Evolutionary conservation across 2,329 filamentous ascomycete species (phyloP), one percentile per base, ranked within the genome.

Genomic region (Herpotrichia juniperi): DNA sequence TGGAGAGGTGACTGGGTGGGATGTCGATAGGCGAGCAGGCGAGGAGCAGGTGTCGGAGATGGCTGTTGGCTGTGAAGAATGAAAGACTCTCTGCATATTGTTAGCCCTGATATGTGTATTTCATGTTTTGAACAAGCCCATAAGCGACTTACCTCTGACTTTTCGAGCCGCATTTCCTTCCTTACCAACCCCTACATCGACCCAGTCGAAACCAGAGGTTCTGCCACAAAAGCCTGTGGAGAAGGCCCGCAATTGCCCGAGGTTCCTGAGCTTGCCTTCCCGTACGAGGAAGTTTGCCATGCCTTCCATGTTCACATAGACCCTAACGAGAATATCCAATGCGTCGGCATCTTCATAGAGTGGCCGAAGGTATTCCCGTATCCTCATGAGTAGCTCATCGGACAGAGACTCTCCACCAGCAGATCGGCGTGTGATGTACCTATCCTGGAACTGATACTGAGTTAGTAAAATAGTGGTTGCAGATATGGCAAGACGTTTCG

Each of bases 271-370:
- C 44, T 70, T 73, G 35, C 67, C 69, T 21, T 72, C 60, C 2
- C 69, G 62, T 6, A 73, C 70, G 10, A 74, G 63, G 16, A 61
- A 67, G 47, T 72, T 74, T 9, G 69, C 69, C 61, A 73, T 66
- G 11, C 69, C 69, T 52, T 74, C 71, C 2, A 73, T 63, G 40
- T 74, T 74, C 11, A 67, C 66, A 40, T 71, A 74, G 6, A 72
- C 61, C 3, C 70, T 61, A 6, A 74, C 67, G 1, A 74, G 54
- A 19, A 74, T 67, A 31, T 74, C 71, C 10, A 74, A 30, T 2
- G 59, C 51, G 21, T 74, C 71, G 43, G 67, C 67, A 58, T 74
- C 71, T 47, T 71, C 65, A 39, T 62, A 71, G 11, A 66, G 62
- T 14, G 66, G 63, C n/a, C 69, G 63, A 9, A 74, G 61, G 48